phyloP scores from a whole-genome alignment of 257 asterid genomes.

The Verbascum thapsus region DNA sequence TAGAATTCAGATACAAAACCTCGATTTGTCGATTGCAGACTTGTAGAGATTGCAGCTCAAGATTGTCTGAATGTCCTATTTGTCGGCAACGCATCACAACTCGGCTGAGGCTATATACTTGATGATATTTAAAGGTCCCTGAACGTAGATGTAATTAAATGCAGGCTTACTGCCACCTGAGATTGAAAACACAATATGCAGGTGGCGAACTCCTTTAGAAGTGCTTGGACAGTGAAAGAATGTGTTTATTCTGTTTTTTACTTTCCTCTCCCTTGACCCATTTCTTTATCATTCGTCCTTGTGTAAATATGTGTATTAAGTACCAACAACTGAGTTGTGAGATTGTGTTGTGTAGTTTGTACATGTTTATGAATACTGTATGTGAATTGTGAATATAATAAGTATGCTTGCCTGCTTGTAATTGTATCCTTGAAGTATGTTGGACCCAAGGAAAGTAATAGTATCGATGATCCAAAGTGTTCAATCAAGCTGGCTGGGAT shows the following conservation, averaged over 20 bases:
- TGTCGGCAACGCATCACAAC: constrained; percentile 70
- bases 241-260: not conserved
- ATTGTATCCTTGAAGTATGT: constrained; percentile 3
- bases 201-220: not conserved
- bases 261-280: not conserved
- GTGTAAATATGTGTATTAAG: not conserved
- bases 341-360: not conserved
- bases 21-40: constrained; percentile 52
- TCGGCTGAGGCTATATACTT: constrained; percentile 64
- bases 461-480: not conserved
- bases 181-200: not conserved
- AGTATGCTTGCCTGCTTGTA: constrained; percentile 18
- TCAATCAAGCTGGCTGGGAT: not conserved
- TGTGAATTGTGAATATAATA: constrained; percentile 30
- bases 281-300: not conserved
- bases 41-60: constrained; percentile 69
- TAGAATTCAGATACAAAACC: constrained; percentile 3
- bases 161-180: not conserved
- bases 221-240: not conserved
- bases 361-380: not conserved
- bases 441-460: not conserved
- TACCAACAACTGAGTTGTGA: constrained; percentile 8
- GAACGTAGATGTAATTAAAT: not conserved
- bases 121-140: constrained; percentile 18
- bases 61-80: constrained; percentile 68